These are phyloP conservation scores for Aspergillus cejpii DNA, from an alignment of 2,329 filamentous ascomycete genomes.

Conservation along the genomic window DNA sequence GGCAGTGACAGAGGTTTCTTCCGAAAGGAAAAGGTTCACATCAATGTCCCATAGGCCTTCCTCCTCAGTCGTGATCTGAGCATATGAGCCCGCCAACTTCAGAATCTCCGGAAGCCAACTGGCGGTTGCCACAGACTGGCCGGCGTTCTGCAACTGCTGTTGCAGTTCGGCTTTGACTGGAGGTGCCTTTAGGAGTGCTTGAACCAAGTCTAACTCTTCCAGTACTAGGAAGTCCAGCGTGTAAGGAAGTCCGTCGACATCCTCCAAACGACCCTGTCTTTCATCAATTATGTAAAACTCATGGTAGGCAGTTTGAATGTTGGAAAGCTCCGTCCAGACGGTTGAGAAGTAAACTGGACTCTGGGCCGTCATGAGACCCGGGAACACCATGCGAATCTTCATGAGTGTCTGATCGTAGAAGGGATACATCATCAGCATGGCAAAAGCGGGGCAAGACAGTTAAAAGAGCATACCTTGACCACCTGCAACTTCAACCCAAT, in stretches of 20 bases:
- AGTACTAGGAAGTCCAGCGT: conserved; percentile 88
- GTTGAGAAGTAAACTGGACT: conserved; percentile 76
- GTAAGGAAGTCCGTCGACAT: conserved; percentile 85
- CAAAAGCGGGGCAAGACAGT: neutral
- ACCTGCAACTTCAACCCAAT: conserved; percentile 87
- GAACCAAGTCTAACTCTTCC: conserved; percentile 91
- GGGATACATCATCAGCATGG: conserved; percentile 9
- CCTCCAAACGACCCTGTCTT: conserved; percentile 79
- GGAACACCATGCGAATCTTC: conserved; percentile 79
- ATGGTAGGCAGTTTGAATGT: conserved; percentile 66
- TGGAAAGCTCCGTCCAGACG: conserved; percentile 79
- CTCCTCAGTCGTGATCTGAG: conserved; percentile 85
- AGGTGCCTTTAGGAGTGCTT: conserved; percentile 79
- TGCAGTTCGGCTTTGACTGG: conserved; percentile 87
- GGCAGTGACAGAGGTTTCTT: conserved; percentile 88
- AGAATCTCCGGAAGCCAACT: conserved; percentile 84
- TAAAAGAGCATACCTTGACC: conserved; percentile 57
- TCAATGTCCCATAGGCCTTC: conserved; percentile 96
- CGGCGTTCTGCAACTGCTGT: conserved; percentile 59
- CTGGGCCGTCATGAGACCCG: conserved; percentile 72
- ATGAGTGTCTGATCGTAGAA: conserved; percentile 64
- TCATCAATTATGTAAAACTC: conserved; percentile 80
- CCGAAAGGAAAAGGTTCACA: conserved; percentile 87
- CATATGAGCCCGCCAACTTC: conserved; percentile 75
- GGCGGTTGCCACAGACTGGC: conserved; percentile 55